These are phyloP conservation scores for Candida insectalens DNA, from an alignment of 805 yeast genomes.

Conservation along the genomic window DNA sequence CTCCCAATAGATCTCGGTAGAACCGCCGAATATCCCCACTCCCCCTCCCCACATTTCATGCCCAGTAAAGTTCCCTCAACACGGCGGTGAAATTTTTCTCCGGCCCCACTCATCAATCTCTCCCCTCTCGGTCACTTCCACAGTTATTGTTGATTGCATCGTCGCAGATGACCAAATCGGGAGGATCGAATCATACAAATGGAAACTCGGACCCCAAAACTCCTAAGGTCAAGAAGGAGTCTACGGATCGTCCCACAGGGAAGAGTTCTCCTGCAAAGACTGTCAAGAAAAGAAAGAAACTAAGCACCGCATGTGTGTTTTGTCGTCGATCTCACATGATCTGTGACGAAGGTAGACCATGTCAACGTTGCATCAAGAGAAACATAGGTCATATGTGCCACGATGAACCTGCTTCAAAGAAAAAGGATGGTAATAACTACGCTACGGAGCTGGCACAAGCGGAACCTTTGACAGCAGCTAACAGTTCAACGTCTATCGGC, in stretches of 20 bases:
- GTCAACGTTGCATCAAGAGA: conserved; percentile 76
- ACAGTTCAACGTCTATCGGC: background rate
- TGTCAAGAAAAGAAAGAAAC: conserved; percentile 33
- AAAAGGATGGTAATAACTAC: conserved; percentile 8
- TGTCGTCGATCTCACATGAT: conserved; percentile 93
- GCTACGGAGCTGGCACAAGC: no score
- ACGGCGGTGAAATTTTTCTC: no score
- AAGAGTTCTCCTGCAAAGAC: background rate
- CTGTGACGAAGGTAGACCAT: conserved; percentile 72
- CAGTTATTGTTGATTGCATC: no score
- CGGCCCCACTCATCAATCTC: no score
- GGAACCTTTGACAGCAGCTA: conserved; percentile 1
- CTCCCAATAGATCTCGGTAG: no score
- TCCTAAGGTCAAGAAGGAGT: background rate
- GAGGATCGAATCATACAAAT: no score
- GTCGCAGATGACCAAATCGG: no score
- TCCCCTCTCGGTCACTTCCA: no score
- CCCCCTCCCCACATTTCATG: no score
- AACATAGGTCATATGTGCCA: conserved; percentile 84
- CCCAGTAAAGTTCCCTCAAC: no score
- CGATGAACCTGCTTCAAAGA: conserved; percentile 50
- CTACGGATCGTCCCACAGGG: background rate
- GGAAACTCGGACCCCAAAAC: no score
- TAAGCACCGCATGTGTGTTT: conserved; percentile 71
- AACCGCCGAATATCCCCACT: no score